Evolutionary conservation across 495 filamentous ascomycete genomes (phyloP).

Genomic region (Astrothelium subdiscretum): DNA sequence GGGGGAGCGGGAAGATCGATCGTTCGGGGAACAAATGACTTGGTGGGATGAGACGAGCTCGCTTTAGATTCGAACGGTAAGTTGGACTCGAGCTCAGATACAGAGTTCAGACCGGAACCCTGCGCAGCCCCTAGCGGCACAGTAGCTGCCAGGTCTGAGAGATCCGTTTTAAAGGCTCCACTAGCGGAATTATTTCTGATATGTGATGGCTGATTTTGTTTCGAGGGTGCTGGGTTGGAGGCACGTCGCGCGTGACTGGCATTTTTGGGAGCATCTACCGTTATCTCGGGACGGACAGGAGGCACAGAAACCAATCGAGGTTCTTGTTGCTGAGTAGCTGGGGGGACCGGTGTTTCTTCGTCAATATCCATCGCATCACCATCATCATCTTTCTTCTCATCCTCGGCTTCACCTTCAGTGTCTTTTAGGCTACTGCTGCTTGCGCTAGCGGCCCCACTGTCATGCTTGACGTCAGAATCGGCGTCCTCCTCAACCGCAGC

Average conservation of each 20-base stretch:
- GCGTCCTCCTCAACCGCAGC: constrained; percentile 8
- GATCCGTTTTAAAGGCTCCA: constrained; percentile 37
- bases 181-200: constrained; percentile 26
- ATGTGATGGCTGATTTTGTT: constrained; percentile 15
- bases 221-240: constrained; percentile 4
- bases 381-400: constrained; percentile 18
- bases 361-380: constrained; percentile 33
- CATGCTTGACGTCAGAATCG: constrained; percentile 7
- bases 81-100: constrained; percentile 52
- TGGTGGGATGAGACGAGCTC: constrained; percentile 34
- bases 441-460: constrained; percentile 1
- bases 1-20: constrained; percentile 54
- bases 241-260: constrained; percentile 4
- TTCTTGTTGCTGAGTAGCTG: constrained; percentile 1
- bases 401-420: constrained; percentile 1
- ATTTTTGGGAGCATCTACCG: constrained; percentile 3
- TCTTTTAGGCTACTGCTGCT: background rate
- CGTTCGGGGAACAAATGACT: constrained; percentile 25
- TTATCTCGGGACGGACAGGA: constrained; percentile 15
- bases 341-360: background rate
- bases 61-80: constrained; percentile 65
- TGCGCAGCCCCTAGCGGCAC: constrained; percentile 49
- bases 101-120: constrained; percentile 43
- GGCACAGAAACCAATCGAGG: constrained; percentile 15
- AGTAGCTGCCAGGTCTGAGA: constrained; percentile 54